Evolutionary conservation across 257 asterid species (phyloP).

Genomic region (Fraxinus americana): DNA sequence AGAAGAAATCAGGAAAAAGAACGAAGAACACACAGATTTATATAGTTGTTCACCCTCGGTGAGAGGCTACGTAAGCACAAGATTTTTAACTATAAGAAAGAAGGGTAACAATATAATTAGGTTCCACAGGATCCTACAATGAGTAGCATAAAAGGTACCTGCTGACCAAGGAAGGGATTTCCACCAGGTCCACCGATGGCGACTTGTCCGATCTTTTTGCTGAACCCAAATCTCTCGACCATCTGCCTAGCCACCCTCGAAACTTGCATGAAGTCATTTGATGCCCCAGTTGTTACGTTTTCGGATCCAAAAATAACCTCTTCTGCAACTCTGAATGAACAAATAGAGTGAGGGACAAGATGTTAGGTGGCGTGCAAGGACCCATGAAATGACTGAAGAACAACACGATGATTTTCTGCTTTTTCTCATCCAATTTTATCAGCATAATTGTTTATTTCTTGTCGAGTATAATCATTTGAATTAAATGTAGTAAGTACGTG

Average conservation of each 20-base stretch:
- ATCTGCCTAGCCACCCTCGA: slow-evolving; percentile 97
- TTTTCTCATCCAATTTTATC: neutral
- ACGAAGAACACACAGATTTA: no score
- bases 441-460: neutral
- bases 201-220: slow-evolving; percentile 92
- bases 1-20: no score
- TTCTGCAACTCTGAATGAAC: slow-evolving; percentile 71
- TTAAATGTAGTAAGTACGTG: no score
- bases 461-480: neutral
- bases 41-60: no score
- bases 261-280: slow-evolving; percentile 98
- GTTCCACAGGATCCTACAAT: no score
- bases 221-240: slow-evolving; percentile 98
- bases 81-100: no score
- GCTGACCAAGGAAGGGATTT: slow-evolving; percentile 93
- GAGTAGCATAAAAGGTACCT: slow-evolving; percentile 40
- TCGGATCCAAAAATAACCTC: slow-evolving; percentile 89
- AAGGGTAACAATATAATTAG: no score
- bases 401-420: neutral
- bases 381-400: neutral
- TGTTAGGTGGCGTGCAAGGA: neutral
- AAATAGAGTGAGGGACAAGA: neutral
- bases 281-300: slow-evolving; percentile 98
- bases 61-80: no score
- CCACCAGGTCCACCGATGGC: slow-evolving; percentile 96